These are phyloP conservation scores for Fraxinus baroniana DNA, from an alignment of 305 asterid species.

Conservation along the genomic window DNA sequence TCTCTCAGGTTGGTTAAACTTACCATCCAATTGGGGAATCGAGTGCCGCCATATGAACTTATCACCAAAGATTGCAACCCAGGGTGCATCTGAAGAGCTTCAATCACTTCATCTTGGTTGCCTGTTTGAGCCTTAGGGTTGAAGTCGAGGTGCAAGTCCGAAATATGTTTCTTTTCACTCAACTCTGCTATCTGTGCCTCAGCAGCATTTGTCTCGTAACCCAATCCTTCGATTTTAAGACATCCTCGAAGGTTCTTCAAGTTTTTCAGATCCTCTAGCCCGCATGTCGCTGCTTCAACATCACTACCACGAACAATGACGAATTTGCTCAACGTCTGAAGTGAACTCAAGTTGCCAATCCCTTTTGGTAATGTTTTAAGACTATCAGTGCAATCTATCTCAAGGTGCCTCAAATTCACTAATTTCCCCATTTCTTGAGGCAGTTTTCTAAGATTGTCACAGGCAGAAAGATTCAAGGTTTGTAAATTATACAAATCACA, in stretches of 20 bases:
- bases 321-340: constrained; percentile 60
- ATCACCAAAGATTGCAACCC: constrained; percentile 44
- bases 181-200: constrained; percentile 54
- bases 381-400: constrained; percentile 39
- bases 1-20: constrained; percentile 33
- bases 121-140: constrained; percentile 23
- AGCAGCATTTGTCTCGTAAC: constrained; percentile 28
- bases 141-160: constrained; percentile 48
- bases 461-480: constrained; percentile 41
- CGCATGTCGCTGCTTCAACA: constrained; percentile 31
- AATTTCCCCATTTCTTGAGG: constrained; percentile 39
- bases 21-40: constrained; percentile 52
- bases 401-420: constrained; percentile 42
- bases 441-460: constrained; percentile 39
- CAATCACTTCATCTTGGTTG: constrained; percentile 39
- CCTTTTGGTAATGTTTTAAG: constrained; percentile 60
- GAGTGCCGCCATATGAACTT: constrained; percentile 35
- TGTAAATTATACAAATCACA: constrained; percentile 46
- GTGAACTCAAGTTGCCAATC: constrained; percentile 39
- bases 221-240: constrained; percentile 60
- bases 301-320: constrained; percentile 24
- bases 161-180: constrained; percentile 35
- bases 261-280: constrained; percentile 38
- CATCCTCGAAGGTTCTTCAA: constrained; percentile 52
- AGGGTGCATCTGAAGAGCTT: constrained; percentile 41